These are phyloP conservation scores for Vitis labrusca DNA, from an alignment of 164 flowering plant genomes.

Conservation along the genomic window DNA sequence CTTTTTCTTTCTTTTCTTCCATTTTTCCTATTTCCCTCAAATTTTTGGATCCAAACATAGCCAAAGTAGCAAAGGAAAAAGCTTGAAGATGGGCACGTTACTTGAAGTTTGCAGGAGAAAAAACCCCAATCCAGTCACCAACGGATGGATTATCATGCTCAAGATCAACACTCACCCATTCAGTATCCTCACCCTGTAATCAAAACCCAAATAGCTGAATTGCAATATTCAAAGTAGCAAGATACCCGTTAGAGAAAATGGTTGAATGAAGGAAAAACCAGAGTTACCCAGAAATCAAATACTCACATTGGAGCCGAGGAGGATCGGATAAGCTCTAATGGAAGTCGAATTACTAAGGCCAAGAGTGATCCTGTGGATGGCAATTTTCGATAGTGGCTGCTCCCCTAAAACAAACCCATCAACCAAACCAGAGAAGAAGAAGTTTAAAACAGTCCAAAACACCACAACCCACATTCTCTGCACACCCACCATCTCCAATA, in stretches of 20 bases:
- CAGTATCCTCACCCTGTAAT: slow-evolving; percentile 36
- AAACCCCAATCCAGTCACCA: slow-evolving; percentile 51
- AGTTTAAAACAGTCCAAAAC: slow-evolving; percentile 2
- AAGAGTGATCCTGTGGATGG: slow-evolving; percentile 16
- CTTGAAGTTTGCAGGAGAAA: slow-evolving; percentile 48
- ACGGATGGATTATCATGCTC: slow-evolving; percentile 19
- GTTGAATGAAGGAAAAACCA: neutral
- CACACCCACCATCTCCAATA: neutral
- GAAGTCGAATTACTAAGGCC: slow-evolving; percentile 16
- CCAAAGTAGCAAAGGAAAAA: neutral
- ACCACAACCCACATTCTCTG: neutral
- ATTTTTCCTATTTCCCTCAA: too few species aligned
- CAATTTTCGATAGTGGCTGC: slow-evolving; percentile 31
- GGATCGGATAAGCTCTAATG: slow-evolving; percentile 16
- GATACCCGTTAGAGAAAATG: neutral
- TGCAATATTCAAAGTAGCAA: neutral
- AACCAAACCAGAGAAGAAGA: neutral
- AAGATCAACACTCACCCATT: slow-evolving; percentile 33
- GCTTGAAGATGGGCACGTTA: slow-evolving; percentile 9
- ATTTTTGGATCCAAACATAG: neutral
- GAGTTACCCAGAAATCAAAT: too few species aligned
- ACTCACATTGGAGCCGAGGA: slow-evolving; percentile 31
- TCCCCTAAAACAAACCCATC: slow-evolving; percentile 7
- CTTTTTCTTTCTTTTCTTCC: too few species aligned
- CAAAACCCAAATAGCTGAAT: neutral